Base-by-base conservation (phyloP, 768 basidiomycete genomes). In the Hydnomerulius pinastri region DNA sequence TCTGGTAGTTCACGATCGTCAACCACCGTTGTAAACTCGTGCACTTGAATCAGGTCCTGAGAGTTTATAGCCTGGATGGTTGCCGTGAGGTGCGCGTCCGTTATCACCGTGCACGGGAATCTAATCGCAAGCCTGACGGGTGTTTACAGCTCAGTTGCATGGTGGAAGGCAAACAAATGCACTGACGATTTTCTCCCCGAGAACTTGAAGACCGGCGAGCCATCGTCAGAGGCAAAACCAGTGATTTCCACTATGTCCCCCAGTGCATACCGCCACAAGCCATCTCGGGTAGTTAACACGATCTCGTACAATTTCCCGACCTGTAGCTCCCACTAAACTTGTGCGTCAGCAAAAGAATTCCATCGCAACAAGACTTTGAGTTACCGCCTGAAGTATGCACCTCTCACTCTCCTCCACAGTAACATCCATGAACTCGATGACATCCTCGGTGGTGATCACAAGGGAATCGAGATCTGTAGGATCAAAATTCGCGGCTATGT, bases 221-320 rank as follows among this genome's bases (percentile, higher is more conserved):
- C 49, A 11, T 43, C 48, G 6, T 38, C 27, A 8, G 49, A 46
- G 17, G 36, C 56, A 24, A 60, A 60, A 3, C 59, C 60, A 4
- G 51, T 9, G 12, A 60, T 33, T 23, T 53, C 43, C 7, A 60
- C 37, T 18, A 61, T 37, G 27, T 57, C 60, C 29, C 53, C 55
- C 9, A 61, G 20, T 5, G 40, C 32, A 27, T 61, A 57, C 12
- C 59, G 30, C 59, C 55, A 60, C n/a, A 54, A 35, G 6, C 59
- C 59, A 4, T 52, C 48, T 28, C 44, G 45, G 7, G 59, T 61
- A 15, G 56, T 61, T 5, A 61, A 0, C 11, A 51, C 46, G 4
- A 53, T 13, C 15, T 53, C 42, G 35, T 59, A 57, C 3, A 20
- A 42, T 17, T 35, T 30, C 15, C 57, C 57, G n/a, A 33, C 29